Conservation (phyloP, 2,329 filamentous ascomycete genomes). For the Cladophialophora carrionii region DNA sequence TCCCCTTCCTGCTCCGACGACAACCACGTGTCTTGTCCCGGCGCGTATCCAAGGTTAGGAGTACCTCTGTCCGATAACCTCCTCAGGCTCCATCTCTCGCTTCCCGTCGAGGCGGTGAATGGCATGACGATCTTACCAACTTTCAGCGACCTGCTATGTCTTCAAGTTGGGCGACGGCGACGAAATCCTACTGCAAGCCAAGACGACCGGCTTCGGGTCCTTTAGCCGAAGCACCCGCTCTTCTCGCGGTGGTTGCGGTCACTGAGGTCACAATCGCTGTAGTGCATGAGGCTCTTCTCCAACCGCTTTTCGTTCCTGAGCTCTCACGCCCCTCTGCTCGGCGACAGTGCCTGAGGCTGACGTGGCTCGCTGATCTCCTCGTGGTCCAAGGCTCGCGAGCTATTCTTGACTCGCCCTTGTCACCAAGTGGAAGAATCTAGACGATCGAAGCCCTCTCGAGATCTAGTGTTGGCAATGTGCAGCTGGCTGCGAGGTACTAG, state of each 20-base stretch:
- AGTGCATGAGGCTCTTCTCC: slow-evolving; percentile 14
- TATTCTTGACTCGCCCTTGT: slow-evolving; percentile 18
- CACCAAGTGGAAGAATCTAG: not conserved
- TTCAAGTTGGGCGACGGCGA: not conserved
- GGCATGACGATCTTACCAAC: not conserved
- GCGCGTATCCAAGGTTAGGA: not conserved
- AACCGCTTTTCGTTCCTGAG: slow-evolving; percentile 3
- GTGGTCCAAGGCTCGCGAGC: slow-evolving; percentile 3
- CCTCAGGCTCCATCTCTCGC: not conserved
- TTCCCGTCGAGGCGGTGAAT: not conserved
- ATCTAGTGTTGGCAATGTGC: slow-evolving; percentile 5
- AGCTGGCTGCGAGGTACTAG: slow-evolving; percentile 21
- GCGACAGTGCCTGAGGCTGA: slow-evolving; percentile 16
- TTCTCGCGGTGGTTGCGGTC: not conserved
- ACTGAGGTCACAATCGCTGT: slow-evolving; percentile 18
- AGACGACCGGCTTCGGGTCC: slow-evolving; percentile 3
- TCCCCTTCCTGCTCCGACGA: not conserved
- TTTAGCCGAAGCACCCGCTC: slow-evolving; percentile 6
- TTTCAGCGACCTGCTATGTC: not conserved
- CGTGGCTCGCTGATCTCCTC: slow-evolving; percentile 15
- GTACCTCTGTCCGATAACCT: not conserved
- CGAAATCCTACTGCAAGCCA: not conserved
- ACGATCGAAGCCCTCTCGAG: slow-evolving; percentile 11
- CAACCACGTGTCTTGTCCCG: slow-evolving; percentile 4
- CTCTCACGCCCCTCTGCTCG: not conserved